Evolutionary conservation across 1,284 basidiomycete genomes (phyloP), one percentile per base, ranked within the genome.

Genomic region (Trametes pubescens): DNA sequence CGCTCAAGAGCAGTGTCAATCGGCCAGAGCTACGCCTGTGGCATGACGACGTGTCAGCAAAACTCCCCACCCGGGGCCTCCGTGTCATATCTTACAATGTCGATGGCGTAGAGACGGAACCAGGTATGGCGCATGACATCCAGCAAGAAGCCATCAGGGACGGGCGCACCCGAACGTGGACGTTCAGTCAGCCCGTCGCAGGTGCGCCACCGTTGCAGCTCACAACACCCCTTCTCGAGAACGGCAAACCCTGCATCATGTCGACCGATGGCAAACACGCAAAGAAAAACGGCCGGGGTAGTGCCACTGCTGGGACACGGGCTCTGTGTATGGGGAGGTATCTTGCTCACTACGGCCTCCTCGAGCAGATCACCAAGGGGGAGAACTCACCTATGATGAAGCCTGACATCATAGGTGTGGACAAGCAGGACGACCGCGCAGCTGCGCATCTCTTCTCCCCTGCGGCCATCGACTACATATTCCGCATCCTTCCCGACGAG

Each of bases 371-470:
- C 48, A 48, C 57, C 2, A 35, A 59, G 29, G 48, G 57, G 6
- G 13, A 49, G 22, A 51, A 59, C 57, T 59, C 57, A 43, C 57
- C 57, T 3, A 26, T 59, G 6, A 59, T 59, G 57, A 59, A 59
- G 37, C 38, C 51, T 6, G 59, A 61, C 52, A 55, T 61, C 32
- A n/a, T 54, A 10, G 52, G 52, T 1, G 73, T 81, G 2, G 77
- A 80, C 65, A 62, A 71, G 6, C 78, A 80, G 61, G 79, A 80
- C 71, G 78, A 81, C 60, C 64, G 70, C 54, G 79, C 78, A 0
- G 79, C 79, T 1, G 62, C 75, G 3, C 70, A 76, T 0, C 52
- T 78, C 0, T 79, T 80, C 62, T 77, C 76, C 14, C 73, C 73
- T 0, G 63, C 61, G 1, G 66, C 70, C 2, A 61, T 81, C 0